These are phyloP conservation scores for Hamamelis virginiana DNA, from an alignment of 164 flowering plant species.

Conservation along the genomic window DNA sequence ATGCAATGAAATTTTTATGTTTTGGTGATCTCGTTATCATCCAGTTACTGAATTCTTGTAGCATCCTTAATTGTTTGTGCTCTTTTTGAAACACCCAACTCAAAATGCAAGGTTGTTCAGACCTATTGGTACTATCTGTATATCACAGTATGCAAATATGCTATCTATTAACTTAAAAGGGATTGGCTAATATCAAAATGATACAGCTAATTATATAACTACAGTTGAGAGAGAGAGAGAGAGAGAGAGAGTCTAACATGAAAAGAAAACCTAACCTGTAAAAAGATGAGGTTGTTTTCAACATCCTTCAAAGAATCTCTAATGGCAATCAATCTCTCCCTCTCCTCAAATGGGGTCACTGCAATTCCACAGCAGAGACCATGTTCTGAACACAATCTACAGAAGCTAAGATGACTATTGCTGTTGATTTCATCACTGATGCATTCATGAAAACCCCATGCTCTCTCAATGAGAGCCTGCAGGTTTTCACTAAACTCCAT, in stretches of 20 bases:
- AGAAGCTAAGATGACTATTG: slow-evolving; percentile 4
- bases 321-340: slow-evolving; percentile 21
- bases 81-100: no score
- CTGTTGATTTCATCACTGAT: slow-evolving; percentile 20
- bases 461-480: slow-evolving; percentile 20
- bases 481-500: slow-evolving; percentile 3
- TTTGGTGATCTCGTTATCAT: no score
- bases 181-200: no score
- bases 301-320: slow-evolving; percentile 25
- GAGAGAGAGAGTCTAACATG: neutral
- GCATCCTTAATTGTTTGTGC: no score
- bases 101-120: no score
- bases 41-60: no score
- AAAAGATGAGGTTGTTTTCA: slow-evolving; percentile 12
- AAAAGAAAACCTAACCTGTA: slow-evolving; percentile 12
- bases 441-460: slow-evolving; percentile 23
- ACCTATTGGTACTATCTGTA: no score
- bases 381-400: slow-evolving; percentile 19
- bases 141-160: no score
- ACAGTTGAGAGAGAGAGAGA: neutral
- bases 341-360: slow-evolving; percentile 23
- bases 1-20: no score
- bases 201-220: no score
- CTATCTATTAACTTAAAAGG: no score
- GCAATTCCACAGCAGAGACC: slow-evolving; percentile 9